phyloP scores from a whole-genome alignment of 2,329 filamentous ascomycete genomes.

The Ilyonectria sp. region DNA sequence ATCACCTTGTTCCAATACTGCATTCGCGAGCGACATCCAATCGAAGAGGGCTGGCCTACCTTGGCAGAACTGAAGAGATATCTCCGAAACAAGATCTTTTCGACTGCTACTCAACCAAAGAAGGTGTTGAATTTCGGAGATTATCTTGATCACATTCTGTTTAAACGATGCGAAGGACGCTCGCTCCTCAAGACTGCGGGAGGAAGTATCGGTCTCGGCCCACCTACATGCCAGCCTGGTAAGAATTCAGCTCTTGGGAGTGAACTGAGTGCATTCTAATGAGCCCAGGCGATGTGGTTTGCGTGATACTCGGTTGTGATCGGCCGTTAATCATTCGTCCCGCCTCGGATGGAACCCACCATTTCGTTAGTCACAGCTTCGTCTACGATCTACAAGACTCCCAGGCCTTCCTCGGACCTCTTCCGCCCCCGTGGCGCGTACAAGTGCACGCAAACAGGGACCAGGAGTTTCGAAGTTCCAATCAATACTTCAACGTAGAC shows the following conservation, averaged over 20 bases:
- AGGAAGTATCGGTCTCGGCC: conserved; percentile 11
- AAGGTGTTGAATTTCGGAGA: not conserved
- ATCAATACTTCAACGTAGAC: conserved; percentile 16
- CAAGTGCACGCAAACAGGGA: conserved; percentile 14
- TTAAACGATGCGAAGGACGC: not conserved
- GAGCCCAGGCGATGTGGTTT: conserved; percentile 15
- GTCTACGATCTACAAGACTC: conserved; percentile 17
- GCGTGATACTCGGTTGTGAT: conserved; percentile 20
- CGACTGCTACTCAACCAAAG: not conserved
- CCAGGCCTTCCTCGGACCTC: conserved; percentile 10
- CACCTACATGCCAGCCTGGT: not conserved
- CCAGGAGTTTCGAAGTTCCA: conserved; percentile 6
- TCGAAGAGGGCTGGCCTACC: conserved; percentile 13
- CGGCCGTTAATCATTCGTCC: conserved; percentile 9
- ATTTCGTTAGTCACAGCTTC: conserved; percentile 7
- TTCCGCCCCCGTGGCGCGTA: conserved; percentile 16
- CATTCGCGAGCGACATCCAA: conserved; percentile 11
- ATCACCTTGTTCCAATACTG: conserved; percentile 13
- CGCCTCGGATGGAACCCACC: not conserved
- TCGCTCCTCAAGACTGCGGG: conserved; percentile 1
- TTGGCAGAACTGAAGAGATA: conserved; percentile 14
- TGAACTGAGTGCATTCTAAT: not conserved
- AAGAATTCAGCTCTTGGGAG: not conserved
- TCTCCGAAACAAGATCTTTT: conserved; percentile 2
- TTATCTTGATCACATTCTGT: not conserved